Conservation (phyloP, 2,329 filamentous ascomycete species). For the Hirsutella rhossiliensis region DNA sequence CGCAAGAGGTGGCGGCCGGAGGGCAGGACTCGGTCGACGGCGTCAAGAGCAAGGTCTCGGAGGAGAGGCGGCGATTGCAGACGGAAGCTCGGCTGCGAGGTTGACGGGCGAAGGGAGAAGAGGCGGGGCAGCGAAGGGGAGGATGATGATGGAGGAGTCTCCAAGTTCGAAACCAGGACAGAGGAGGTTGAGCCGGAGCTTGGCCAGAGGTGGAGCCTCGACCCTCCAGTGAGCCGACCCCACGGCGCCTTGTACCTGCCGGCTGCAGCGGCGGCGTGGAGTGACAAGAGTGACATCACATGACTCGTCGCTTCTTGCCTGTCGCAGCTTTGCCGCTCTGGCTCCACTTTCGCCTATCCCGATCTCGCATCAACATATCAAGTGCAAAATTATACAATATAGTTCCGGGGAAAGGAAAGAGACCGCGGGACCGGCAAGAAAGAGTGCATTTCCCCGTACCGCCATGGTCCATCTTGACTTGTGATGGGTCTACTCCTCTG, state of each 20-base stretch:
- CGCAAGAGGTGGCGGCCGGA: constrained; percentile 4
- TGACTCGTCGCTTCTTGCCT: constrained; percentile 15
- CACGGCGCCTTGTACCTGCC: constrained; percentile 7
- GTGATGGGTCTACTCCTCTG: too few species aligned
- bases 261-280: not conserved
- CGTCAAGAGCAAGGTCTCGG: not conserved
- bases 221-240: constrained; percentile 10
- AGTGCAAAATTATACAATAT: too few species aligned
- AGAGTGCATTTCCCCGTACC: too few species aligned
- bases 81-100: not conserved
- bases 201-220: constrained; percentile 21
- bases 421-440: too few species aligned
- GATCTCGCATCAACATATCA: too few species aligned
- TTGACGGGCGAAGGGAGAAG: constrained; percentile 1
- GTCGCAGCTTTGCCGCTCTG: too few species aligned
- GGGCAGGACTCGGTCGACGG: constrained; percentile 5
- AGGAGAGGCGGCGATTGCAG: not conserved
- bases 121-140: constrained; percentile 7
- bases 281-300: constrained; percentile 22
- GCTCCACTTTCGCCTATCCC: too few species aligned
- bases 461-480: too few species aligned
- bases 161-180: constrained; percentile 18
- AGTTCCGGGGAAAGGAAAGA: too few species aligned
- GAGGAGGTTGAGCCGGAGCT: constrained; percentile 25
- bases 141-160: constrained; percentile 6